Base-by-base conservation (phyloP, 2,329 filamentous ascomycete genomes). In the Cladosporium sp. region DNA sequence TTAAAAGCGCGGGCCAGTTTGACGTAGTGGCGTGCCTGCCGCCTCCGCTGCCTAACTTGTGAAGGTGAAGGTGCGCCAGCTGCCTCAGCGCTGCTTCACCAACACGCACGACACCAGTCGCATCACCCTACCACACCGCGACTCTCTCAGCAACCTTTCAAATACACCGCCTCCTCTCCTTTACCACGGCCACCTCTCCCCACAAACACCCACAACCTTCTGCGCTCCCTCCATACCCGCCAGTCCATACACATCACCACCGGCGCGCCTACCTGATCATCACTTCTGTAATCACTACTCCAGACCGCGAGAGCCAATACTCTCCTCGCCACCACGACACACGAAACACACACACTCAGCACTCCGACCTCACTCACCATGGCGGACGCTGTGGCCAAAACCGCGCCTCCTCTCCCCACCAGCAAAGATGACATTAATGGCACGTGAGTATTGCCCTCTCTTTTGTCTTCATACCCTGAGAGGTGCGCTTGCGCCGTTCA, bases 371-470 rank as follows among this genome's bases (percentile, higher is more conserved):
- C 57, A 28, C 46, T 40, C 33, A 61, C 8, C 10, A 66, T 63
- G 60, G 60, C 61, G 40, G 52, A 62, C 33, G 33, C 55, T 37
- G 60, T 46, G 35, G 60, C 61, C 18, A 62, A 62, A 55, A 44
- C 52, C 18, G 66, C 72, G 50, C 74, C 75, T 29, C 69, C 74
- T 16, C 73, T 76, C 69, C 75, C 76, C 7, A 76, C 73, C 35
- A 70, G 70, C 63, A 78, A 78, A 65, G 77, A 78, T 66, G 77
- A 78, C 61, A 76, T 78, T 64, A 71, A 74, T 64, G 75, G 75
- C 70, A 78, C 77, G 61, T 72, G 62, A 69, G 70, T 72, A 52
- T 57, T 28, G 7, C 12, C 35, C 33, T 55, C 52, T 55, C 18
- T 21, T 12, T 46, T 46, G 40, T 28, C 26, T 58, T 2, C 55